Conservation (phyloP, 228 moss, liverwort and hornwort species). For the Sphagnum fallax region DNA sequence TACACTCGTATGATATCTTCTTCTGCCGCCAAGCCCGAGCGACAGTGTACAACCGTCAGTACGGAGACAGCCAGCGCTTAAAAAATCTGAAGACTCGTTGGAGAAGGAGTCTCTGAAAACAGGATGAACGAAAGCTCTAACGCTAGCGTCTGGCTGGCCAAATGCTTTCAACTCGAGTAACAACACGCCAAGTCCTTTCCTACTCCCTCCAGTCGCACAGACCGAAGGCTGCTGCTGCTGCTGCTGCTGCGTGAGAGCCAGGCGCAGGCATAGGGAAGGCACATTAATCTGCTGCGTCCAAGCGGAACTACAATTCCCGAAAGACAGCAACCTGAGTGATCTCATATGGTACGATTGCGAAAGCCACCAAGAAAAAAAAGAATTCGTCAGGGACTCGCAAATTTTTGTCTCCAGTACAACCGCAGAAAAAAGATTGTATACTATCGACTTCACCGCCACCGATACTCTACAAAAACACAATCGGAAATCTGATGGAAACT, state of each 20-base stretch:
- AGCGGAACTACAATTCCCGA: conserved; percentile 28
- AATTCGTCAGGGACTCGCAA: too few relatives aligned
- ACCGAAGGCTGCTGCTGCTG: conserved; percentile 9
- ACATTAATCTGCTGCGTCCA: conserved; percentile 30
- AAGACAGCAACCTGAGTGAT: conserved; percentile 39
- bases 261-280: conserved; percentile 10
- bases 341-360: conserved; percentile 25
- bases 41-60: too few relatives aligned
- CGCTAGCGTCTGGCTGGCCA: not conserved
- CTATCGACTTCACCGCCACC: not conserved
- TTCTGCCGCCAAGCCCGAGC: too few relatives aligned
- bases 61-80: conserved; percentile 13
- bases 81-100: conserved; percentile 13
- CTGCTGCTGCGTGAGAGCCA: conserved; percentile 16
- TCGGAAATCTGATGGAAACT: too few relatives aligned
- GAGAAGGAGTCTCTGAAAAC: conserved; percentile 1
- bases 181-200: conserved; percentile 8
- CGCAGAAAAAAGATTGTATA: too few relatives aligned
- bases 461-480: not conserved
- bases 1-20: too few relatives aligned
- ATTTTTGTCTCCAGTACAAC: too few relatives aligned
- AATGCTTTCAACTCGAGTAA: conserved; percentile 7
- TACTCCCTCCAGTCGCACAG: conserved; percentile 14
- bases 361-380: not conserved
- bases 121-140: conserved; percentile 6